Evolutionary conservation across 352 stramenopile species (phyloP).

Genomic region (Phytophthora pistaciae): DNA sequence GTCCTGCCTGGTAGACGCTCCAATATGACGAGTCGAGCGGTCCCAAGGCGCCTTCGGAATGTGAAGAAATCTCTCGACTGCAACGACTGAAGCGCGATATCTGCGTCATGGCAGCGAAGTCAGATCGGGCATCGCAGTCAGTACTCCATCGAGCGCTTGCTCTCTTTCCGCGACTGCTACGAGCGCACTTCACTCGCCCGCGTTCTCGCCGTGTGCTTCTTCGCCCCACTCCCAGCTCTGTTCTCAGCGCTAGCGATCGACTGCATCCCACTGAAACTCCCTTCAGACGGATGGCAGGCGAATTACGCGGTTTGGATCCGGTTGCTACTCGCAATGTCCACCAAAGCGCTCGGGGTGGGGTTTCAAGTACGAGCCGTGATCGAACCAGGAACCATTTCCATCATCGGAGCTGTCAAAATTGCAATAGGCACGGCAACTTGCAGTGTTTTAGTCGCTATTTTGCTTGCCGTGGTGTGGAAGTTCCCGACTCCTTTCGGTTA

Average conservation of each 20-base stretch:
- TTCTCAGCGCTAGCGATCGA: slow-evolving; percentile 17
- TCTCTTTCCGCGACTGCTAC: slow-evolving; percentile 10
- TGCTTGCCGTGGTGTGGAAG: slow-evolving; percentile 12
- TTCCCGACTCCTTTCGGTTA: slow-evolving; percentile 40
- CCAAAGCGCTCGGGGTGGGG: slow-evolving; percentile 10
- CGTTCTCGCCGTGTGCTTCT: slow-evolving; percentile 7
- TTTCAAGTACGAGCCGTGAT: slow-evolving; percentile 4
- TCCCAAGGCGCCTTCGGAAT: background rate
- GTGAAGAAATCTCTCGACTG: background rate
- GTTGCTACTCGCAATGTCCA: slow-evolving; percentile 5
- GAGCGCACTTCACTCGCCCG: background rate
- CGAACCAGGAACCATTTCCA: slow-evolving; percentile 5
- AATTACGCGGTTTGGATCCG: slow-evolving; percentile 36
- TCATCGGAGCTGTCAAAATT: slow-evolving; percentile 5
- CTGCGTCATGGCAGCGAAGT: slow-evolving; percentile 1
- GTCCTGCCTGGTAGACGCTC: background rate
- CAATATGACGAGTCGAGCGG: background rate
- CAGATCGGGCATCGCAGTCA: slow-evolving; percentile 13
- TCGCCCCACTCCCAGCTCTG: slow-evolving; percentile 22
- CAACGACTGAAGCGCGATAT: background rate
- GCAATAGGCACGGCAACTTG: background rate
- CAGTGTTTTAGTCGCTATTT: slow-evolving; percentile 4
- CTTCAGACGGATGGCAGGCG: slow-evolving; percentile 14
- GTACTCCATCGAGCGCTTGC: slow-evolving; percentile 14
- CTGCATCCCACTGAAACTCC: slow-evolving; percentile 27